Evolutionary conservation across 2,329 filamentous ascomycete species (phyloP), one percentile per base, ranked within the genome.

Genomic region (Neonectria faginata): DNA sequence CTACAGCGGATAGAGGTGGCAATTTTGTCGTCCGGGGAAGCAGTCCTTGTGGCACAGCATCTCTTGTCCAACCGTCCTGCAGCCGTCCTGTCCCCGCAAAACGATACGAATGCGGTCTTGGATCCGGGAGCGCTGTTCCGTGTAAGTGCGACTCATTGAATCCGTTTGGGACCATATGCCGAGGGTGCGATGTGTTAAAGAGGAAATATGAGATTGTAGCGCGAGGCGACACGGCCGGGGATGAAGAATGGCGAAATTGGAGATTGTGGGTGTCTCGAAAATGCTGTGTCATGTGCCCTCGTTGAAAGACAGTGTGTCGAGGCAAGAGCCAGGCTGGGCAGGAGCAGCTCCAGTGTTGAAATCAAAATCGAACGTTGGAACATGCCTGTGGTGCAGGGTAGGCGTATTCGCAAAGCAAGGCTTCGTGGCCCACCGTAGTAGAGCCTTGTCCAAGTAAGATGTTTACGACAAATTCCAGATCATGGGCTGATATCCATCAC

Each of bases 1-100:
- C 45, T 27, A 22, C n/a, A 12, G 18, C 7, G 27, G 27, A 50
- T 18, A 33, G 18, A 42, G 8, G 53, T 51, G 44, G 53, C 36
- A 58, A 66, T 57, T 56, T 63, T 22, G 33, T 64, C 66, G 64
- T 67, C 72, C 41, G 67, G 69, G 67, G 70, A 73, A 69, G 60
- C 62, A 59, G 18, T 20, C 36, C 59, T 3, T 42, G 63, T 66
- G 60, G 61, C 67, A 67, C 59, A 53, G 60, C 62, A 62, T 62
- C 64, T 70, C 67, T 64, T 62, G 60, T 65, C 60, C 53, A 70
- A 65, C 52, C 61, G 51, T 47, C 55, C 39, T 56, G 53, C 63
- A 50, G 62, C 57, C 47, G 51, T 62, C 52, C 53, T 50, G 52
- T 52, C 52, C 33, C 67, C 61, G 65, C 58, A 58, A 60, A 60